A percentile compares a stretch with the other conserved stretches of the same genome.
Evolutionary conservation across 257 asterid species (phyloP).

Genomic region (Solanum pinnatisectum): DNA sequence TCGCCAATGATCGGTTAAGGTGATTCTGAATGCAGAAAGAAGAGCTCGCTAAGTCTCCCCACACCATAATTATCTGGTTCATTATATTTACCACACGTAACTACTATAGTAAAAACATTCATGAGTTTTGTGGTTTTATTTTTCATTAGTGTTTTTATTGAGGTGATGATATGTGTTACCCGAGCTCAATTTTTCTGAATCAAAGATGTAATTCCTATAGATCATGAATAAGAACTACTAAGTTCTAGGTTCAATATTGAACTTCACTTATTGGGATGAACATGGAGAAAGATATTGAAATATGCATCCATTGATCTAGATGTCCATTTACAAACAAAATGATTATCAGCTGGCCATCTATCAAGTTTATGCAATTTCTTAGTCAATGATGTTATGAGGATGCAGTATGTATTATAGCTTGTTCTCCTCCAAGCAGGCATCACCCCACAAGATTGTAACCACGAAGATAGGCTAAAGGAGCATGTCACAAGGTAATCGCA

Average conservation of each 20-base stretch:
- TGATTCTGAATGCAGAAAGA: not conserved
- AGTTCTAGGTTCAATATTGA: not conserved
- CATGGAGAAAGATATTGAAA: not conserved
- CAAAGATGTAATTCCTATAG: not conserved
- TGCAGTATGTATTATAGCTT: not conserved
- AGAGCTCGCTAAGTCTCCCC: not conserved
- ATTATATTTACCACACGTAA: not conserved
- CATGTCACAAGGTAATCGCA: constrained; percentile 37
- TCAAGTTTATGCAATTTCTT: not conserved
- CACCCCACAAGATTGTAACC: constrained; percentile 3
- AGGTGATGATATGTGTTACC: not conserved
- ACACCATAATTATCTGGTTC: not conserved
- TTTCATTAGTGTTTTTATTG: not conserved
- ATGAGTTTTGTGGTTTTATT: not conserved
- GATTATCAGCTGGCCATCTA: not conserved
- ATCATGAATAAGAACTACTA: not conserved
- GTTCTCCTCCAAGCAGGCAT: constrained; percentile 23
- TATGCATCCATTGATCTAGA: not conserved
- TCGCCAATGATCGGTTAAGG: not conserved
- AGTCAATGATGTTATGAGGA: not conserved
- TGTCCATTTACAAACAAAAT: not conserved
- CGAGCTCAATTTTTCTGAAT: not conserved
- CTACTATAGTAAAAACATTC: not conserved
- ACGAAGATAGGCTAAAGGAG: constrained; percentile 66
- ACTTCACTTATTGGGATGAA: not conserved